phyloP scores from a whole-genome alignment of 768 basidiomycete species.

The Boletus rubropictus region DNA sequence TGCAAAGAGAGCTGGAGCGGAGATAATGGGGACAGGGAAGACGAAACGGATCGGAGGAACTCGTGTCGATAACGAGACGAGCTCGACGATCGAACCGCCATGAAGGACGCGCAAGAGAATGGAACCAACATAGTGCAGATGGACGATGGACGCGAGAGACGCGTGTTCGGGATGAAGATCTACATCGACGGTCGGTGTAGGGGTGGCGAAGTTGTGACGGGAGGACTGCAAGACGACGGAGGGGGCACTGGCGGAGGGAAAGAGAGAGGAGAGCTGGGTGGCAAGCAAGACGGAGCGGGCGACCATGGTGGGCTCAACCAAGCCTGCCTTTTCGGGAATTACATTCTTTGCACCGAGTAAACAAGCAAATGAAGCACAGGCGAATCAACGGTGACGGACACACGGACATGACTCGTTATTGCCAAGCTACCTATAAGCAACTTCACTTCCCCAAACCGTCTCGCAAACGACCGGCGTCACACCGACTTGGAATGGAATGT shows the following conservation, averaged over 20 bases:
- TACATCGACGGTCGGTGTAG: conserved; percentile 34
- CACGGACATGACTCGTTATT: conserved; percentile 25
- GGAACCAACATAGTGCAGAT: conserved; percentile 53
- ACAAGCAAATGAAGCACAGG: background rate
- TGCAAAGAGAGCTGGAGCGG: conserved; percentile 59
- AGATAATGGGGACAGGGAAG: conserved; percentile 64
- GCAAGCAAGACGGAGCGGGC: conserved; percentile 40
- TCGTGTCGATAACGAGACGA: conserved; percentile 64
- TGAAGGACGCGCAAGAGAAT: conserved; percentile 73
- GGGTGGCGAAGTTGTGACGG: conserved; percentile 48
- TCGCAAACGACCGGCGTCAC: conserved; percentile 19
- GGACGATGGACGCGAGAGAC: conserved; percentile 51
- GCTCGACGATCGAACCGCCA: conserved; percentile 66
- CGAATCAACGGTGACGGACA: conserved; percentile 11
- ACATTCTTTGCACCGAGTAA: too few relatives aligned
- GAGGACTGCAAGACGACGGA: conserved; percentile 54
- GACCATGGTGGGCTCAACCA: conserved; percentile 18
- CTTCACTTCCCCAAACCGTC: conserved; percentile 15
- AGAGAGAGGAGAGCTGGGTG: conserved; percentile 61
- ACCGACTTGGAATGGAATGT: background rate
- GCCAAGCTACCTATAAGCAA: conserved; percentile 12
- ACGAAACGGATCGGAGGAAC: conserved; percentile 68
- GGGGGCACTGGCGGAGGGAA: conserved; percentile 44
- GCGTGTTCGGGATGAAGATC: conserved; percentile 69
- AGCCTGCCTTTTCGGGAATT: conserved; percentile 22